phyloP scores from a whole-genome alignment of 768 basidiomycete species.

The Rhizopogon vinicolor region DNA sequence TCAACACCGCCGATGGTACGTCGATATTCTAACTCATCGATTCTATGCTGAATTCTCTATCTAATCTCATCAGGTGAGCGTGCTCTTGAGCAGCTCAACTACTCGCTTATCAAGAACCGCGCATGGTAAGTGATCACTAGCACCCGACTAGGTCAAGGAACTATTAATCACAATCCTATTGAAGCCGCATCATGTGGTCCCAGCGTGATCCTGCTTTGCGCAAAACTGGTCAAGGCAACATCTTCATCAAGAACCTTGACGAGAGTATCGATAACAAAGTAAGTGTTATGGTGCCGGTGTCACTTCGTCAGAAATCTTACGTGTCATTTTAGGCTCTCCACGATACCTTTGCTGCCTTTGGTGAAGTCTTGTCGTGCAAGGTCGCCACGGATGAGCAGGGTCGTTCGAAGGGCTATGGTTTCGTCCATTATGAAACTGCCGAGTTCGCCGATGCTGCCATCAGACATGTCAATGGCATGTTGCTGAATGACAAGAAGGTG shows the following conservation, averaged over 20 bases:
- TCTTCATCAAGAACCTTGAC: constrained; percentile 99
- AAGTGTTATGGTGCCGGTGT: constrained; percentile 2
- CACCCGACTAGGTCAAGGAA: background rate
- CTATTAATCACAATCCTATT: constrained; percentile 9
- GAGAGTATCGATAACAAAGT: constrained; percentile 98
- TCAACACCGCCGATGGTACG: constrained; percentile 90
- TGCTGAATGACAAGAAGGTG: constrained; percentile 99
- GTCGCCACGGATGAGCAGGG: constrained; percentile 96
- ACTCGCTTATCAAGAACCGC: constrained; percentile 97
- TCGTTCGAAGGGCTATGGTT: constrained; percentile 95
- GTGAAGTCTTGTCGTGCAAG: constrained; percentile 98
- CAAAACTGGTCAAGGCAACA: constrained; percentile 99
- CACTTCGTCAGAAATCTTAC: background rate
- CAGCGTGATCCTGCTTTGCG: constrained; percentile 99
- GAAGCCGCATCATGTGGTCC: constrained; percentile 99
- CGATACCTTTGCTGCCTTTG: constrained; percentile 98
- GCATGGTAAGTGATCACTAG: constrained; percentile 63
- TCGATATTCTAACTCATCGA: constrained; percentile 6
- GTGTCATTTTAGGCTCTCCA: constrained; percentile 74
- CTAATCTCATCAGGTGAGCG: constrained; percentile 68
- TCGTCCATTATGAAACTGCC: constrained; percentile 98
- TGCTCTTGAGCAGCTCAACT: constrained; percentile 98
- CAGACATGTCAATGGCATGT: constrained; percentile 98
- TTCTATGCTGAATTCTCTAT: background rate
- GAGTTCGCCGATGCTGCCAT: constrained; percentile 96